Base-by-base conservation (phyloP, 2,329 filamentous ascomycete genomes). In the Lecanicillium sp. region DNA sequence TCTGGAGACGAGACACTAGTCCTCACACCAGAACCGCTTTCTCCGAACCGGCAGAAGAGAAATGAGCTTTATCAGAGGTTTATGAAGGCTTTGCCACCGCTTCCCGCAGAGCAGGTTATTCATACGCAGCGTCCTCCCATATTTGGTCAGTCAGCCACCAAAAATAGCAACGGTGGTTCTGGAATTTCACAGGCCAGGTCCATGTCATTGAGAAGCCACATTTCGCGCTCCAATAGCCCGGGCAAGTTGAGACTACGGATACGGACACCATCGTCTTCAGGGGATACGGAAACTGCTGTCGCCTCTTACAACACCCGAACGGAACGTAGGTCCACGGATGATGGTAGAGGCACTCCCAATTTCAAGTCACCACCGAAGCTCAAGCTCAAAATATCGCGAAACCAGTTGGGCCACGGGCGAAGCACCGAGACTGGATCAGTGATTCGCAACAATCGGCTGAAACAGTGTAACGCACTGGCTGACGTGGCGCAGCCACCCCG, bases 71-170 rank as follows among this genome's bases (percentile, higher is more conserved):
- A 72, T 74, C 44, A 71, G 6, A 68, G 69, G 33, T 60, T 78
- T 12, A 77, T 77, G 73, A 78, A 78, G 56, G 68, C 70, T 19
- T 54, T 78, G 35, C 75, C 75, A 12, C 63, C 70, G 12, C 54
- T 77, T 7, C 73, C 74, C 3, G 58, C 58, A 4, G 60, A 64
- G 23, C 29, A 19, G n/a, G n/a, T 10, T 12, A 8, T 10, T 19
- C 14, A 4, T 10, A 37, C 5, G 20, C 30, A 33, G 2, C 40
- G 14, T 15, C 30, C 17, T 30, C 45, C 54, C 11, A 48, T 8
- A n/a, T 2, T n/a, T 7, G 10, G 26, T 8, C 4, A 23, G 7
- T 30, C 23, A 4, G 14, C 23, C 14, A 19, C 29, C 20, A 30
- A 37, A 11, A 29, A 23, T 12, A 30, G 24, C 24, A 42, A 42